Conservation (phyloP, 768 basidiomycete genomes). For the Leccinum ochraceum region DNA sequence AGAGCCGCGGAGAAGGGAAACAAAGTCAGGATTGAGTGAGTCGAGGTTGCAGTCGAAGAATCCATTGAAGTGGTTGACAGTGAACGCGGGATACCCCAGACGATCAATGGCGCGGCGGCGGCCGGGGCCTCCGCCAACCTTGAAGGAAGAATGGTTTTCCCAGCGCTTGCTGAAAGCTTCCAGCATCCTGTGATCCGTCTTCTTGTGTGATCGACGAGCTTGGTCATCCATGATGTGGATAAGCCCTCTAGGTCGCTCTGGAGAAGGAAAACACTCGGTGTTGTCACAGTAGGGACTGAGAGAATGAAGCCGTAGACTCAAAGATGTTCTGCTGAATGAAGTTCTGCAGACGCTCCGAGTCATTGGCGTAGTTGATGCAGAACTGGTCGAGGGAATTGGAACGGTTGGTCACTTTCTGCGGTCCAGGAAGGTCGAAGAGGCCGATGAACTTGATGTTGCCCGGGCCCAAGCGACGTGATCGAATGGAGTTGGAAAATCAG, state of each 20-base stretch:
- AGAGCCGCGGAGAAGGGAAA: no score
- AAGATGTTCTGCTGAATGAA: slow-evolving; percentile 65
- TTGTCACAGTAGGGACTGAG: slow-evolving; percentile 83
- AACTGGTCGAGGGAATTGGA: slow-evolving; percentile 96
- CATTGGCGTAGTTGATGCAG: slow-evolving; percentile 91
- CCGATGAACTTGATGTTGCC: no score
- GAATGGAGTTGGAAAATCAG: no score
- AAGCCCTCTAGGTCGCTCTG: slow-evolving; percentile 88
- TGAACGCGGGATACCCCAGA: no score
- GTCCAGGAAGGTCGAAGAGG: no score
- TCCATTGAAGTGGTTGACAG: no score
- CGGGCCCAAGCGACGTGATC: no score
- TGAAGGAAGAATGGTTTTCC: slow-evolving; percentile 93
- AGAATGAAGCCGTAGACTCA: slow-evolving; percentile 77
- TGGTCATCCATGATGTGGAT: slow-evolving; percentile 99
- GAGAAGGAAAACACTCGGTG: slow-evolving; percentile 80
- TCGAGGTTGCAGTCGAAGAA: no score
- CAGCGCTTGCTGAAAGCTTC: slow-evolving; percentile 90
- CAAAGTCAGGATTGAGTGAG: no score
- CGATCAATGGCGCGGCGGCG: no score
- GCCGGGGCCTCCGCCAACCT: slow-evolving; percentile 47
- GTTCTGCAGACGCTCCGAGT: slow-evolving; percentile 72
- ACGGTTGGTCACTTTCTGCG: slow-evolving; percentile 50
- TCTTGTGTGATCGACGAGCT: slow-evolving; percentile 80
- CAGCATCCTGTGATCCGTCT: slow-evolving; percentile 93